Evolutionary conservation across 352 stramenopile species (phyloP).

Genomic region (Thalassiosira mediterranea): DNA sequence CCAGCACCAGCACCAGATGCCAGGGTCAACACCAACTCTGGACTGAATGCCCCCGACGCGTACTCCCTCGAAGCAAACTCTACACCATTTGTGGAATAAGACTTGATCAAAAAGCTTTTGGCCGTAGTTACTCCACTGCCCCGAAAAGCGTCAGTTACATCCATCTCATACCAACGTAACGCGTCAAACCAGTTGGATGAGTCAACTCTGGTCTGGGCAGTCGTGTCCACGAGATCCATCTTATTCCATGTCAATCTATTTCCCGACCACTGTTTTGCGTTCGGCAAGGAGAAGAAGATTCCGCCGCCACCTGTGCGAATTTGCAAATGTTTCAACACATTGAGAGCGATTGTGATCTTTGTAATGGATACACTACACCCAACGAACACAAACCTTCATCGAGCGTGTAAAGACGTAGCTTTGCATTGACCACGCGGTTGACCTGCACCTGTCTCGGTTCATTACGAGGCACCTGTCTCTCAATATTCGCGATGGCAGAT

Average conservation of each 20-base stretch:
- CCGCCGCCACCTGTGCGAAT: slow-evolving; percentile 13
- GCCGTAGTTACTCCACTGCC: slow-evolving; percentile 2
- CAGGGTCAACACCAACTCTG: slow-evolving; percentile 32
- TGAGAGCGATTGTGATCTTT: too few species aligned
- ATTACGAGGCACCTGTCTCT: too few species aligned
- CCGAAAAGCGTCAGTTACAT: slow-evolving; percentile 35
- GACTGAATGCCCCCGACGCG: slow-evolving; percentile 11
- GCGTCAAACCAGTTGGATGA: slow-evolving; percentile 8
- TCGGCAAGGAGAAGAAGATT: slow-evolving; percentile 23
- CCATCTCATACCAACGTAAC: slow-evolving; percentile 33
- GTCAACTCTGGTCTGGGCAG: slow-evolving; percentile 6
- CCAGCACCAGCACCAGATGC: background rate
- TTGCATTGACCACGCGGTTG: slow-evolving; percentile 18
- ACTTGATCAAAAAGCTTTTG: slow-evolving; percentile 25
- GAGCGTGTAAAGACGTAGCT: slow-evolving; percentile 28
- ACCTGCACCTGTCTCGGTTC: slow-evolving; percentile 23
- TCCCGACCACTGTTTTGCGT: slow-evolving; percentile 24
- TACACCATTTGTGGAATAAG: slow-evolving; percentile 26
- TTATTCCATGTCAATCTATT: slow-evolving; percentile 29
- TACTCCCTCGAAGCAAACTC: slow-evolving; percentile 26
- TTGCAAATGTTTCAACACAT: too few species aligned
- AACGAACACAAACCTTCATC: too few species aligned
- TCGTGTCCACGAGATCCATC: slow-evolving; percentile 19
- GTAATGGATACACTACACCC: too few species aligned
- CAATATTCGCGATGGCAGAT: slow-evolving; percentile 4